phyloP scores from a whole-genome alignment of 208 protist species.

The Crithidia brevicula region DNA sequence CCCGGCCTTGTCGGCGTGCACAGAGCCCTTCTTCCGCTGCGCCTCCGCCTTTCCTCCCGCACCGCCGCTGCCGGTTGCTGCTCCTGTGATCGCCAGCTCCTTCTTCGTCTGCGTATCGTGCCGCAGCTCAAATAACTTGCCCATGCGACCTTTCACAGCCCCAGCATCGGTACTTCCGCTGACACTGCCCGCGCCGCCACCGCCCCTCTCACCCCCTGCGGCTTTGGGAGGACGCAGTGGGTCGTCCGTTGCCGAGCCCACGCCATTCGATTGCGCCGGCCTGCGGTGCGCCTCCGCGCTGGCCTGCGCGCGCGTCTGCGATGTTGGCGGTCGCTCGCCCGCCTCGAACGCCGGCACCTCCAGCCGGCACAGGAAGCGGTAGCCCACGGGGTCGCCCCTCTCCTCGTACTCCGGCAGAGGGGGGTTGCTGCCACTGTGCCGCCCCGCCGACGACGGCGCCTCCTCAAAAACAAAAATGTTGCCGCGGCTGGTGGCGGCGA shows the following conservation, averaged over 20 bases:
- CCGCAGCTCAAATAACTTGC: slow-evolving; percentile 18
- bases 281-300: neutral
- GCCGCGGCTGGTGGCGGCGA: slow-evolving; percentile 75
- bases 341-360: slow-evolving; percentile 28
- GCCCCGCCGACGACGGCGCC: neutral
- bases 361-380: slow-evolving; percentile 26
- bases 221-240: neutral
- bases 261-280: neutral
- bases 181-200: too few species aligned
- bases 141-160: slow-evolving; percentile 6
- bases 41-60: neutral
- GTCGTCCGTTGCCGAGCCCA: too few species aligned
- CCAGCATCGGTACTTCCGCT: neutral
- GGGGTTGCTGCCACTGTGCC: slow-evolving; percentile 1
- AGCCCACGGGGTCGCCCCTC: slow-evolving; percentile 10
- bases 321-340: slow-evolving; percentile 8
- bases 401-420: neutral
- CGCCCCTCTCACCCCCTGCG: neutral
- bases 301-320: neutral
- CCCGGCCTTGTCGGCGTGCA: slow-evolving; percentile 1
- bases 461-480: slow-evolving; percentile 76
- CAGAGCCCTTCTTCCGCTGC: neutral
- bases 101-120: slow-evolving; percentile 6
- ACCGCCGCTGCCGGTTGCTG: neutral
- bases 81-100: neutral